Evolutionary conservation across 2,329 filamentous ascomycete genomes (phyloP), one percentile per base, ranked within the genome.

Genomic region (Dissoconium aciculare): DNA sequence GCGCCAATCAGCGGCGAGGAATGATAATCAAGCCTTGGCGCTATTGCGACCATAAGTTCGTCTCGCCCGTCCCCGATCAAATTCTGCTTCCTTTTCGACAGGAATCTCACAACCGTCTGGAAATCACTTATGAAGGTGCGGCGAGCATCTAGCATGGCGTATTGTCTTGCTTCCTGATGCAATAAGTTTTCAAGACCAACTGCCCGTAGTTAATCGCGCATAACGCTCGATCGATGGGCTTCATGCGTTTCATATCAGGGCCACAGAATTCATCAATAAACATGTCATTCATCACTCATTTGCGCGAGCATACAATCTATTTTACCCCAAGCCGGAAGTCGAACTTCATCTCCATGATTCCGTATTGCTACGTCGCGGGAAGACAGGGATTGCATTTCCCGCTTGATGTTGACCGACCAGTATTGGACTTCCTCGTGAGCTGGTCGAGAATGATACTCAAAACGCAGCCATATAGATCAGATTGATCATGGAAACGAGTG

Each of bases 231-330:
- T 38, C 35, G 45, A 41, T 48, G 58, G 54, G 51, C 52, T 52
- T 41, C 50, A 53, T 60, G 60, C 53, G 62, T 62, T 65, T 65
- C 62, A 65, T 64, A 63, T 65, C 61, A 64, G 60, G 59, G 60
- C 57, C 42, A 64, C 59, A 64, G 55, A 23, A 23, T 35, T n/a
- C n/a, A n/a, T n/a, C n/a, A n/a, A n/a, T n/a, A n/a, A n/a, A n/a
- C n/a, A n/a, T n/a, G n/a, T n/a, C n/a, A n/a, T n/a, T n/a, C n/a
- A n/a, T n/a, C n/a, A n/a, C n/a, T n/a, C n/a, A n/a, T n/a, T n/a
- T n/a, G n/a, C n/a, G n/a, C n/a, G n/a, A n/a, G n/a, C n/a, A n/a
- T n/a, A n/a, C n/a, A n/a, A n/a, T n/a, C n/a, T n/a, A n/a, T n/a
- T n/a, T n/a, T n/a, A n/a, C n/a, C n/a, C n/a, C n/a, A n/a, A n/a